Conservation (phyloP, 768 basidiomycete genomes). For the Daedaleopsis sinensis region DNA sequence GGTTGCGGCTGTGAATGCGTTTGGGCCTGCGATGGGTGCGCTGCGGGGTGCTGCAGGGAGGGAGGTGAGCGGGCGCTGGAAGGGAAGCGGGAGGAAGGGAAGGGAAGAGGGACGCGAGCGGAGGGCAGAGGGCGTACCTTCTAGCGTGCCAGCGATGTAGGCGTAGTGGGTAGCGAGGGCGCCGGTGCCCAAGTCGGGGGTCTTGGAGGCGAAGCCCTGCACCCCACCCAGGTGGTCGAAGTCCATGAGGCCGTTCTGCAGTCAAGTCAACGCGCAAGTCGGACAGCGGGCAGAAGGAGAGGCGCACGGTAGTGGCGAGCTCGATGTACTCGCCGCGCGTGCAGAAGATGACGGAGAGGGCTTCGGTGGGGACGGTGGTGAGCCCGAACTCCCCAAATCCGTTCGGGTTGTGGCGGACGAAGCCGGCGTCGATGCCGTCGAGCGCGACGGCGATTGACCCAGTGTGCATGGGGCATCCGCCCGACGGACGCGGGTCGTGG, state of each 20-base stretch:
- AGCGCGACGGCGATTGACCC: conserved; percentile 9
- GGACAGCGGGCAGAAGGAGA: neutral
- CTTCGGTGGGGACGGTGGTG: conserved; percentile 18
- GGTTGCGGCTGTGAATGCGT: conserved; percentile 25
- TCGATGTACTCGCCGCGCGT: conserved; percentile 13
- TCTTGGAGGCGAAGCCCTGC: conserved; percentile 13
- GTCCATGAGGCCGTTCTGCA: conserved; percentile 15
- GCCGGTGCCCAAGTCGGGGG: conserved; percentile 11
- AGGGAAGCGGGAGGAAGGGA: neutral
- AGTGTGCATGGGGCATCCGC: conserved; percentile 7
- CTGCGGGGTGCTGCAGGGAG: conserved; percentile 2
- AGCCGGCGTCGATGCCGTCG: conserved; percentile 6
- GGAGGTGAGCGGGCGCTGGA: neutral
- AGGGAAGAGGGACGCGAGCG: neutral
- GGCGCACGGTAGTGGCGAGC: conserved; percentile 20
- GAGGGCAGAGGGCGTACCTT: conserved; percentile 10
- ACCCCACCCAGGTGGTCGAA: conserved; percentile 18
- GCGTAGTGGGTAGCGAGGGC: conserved; percentile 13
- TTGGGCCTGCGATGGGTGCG: conserved; percentile 7
- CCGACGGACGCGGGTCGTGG: conserved; percentile 3
- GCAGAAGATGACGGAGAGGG: conserved; percentile 19
- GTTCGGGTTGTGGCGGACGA: conserved; percentile 16
- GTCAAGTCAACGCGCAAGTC: neutral
- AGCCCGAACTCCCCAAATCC: conserved; percentile 25
- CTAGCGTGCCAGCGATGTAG: conserved; percentile 18